Percentiles rank a stretch among this genome's conserved stretches.
Evolutionary conservation across 257 asterid species (phyloP).

Genomic region (Nicotiana obtusifolia): DNA sequence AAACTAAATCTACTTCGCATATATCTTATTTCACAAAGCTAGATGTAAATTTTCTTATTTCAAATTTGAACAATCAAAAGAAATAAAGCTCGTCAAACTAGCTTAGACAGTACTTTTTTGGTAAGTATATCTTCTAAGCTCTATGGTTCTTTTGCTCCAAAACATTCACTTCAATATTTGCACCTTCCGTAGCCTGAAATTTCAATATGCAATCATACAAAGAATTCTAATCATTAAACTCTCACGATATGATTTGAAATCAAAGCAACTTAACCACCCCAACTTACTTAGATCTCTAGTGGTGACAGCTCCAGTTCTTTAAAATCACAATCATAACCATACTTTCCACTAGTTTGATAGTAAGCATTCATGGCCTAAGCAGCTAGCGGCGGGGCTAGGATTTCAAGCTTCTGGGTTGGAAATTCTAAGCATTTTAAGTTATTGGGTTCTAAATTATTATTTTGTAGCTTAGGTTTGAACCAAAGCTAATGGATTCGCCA

Average conservation of each 20-base stretch:
- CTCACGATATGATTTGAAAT: background rate
- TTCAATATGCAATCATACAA: background rate
- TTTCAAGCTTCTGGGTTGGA: too few species aligned
- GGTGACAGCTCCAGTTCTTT: constrained; percentile 28
- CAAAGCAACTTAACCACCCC: background rate
- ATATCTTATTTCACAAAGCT: too few species aligned
- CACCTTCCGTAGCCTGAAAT: constrained; percentile 39
- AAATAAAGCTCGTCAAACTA: too few species aligned
- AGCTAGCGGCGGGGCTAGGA: background rate
- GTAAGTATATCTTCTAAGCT: background rate
- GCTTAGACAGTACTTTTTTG: too few species aligned
- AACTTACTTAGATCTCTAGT: constrained; percentile 33
- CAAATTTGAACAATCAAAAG: too few species aligned
- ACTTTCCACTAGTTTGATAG: constrained; percentile 15
- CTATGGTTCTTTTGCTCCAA: background rate
- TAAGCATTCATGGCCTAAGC: constrained; percentile 45
- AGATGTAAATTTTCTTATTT: too few species aligned
- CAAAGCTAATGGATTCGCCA: too few species aligned
- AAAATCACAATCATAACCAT: constrained; percentile 35
- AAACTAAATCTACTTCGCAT: too few species aligned
- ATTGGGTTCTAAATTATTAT: too few species aligned
- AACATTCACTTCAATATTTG: constrained; percentile 15
- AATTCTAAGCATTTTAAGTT: too few species aligned
- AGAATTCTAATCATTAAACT: background rate
- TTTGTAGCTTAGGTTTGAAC: too few species aligned